Conservation (phyloP, 108 stramenopile species). For the Poteriospumella lacustris region DNA sequence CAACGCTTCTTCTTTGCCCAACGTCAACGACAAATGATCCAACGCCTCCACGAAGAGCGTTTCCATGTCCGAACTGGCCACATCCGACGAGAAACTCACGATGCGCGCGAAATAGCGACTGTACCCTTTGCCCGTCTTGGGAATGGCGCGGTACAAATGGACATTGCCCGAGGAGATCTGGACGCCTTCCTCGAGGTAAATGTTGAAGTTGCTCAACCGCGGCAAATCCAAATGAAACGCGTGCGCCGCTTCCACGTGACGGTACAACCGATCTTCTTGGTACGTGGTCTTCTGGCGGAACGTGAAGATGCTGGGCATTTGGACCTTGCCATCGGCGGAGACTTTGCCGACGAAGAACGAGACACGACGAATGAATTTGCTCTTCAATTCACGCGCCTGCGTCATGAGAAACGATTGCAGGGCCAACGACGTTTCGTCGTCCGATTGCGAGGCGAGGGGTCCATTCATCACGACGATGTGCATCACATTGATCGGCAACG, state of each 20-base stretch:
- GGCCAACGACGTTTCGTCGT: conserved; percentile 23
- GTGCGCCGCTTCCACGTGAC: conserved; percentile 84
- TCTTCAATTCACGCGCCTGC: not conserved
- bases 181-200: conserved; percentile 65
- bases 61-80: conserved; percentile 51
- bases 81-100: conserved; percentile 53
- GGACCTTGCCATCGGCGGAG: conserved; percentile 31
- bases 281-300: conserved; percentile 67
- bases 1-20: conserved; percentile 33
- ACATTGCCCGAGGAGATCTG: conserved; percentile 74
- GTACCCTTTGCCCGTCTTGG: conserved; percentile 68
- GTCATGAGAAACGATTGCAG: not conserved
- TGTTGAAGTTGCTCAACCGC: conserved; percentile 80
- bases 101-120: conserved; percentile 73
- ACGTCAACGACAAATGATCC: conserved; percentile 75
- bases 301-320: conserved; percentile 81
- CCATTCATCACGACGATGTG: conserved; percentile 65
- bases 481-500: conserved; percentile 68
- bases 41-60: conserved; percentile 85
- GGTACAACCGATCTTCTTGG: conserved; percentile 79
- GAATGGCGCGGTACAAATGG: conserved; percentile 83
- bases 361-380: conserved; percentile 27
- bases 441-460: conserved; percentile 5
- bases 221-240: conserved; percentile 80
- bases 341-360: conserved; percentile 38